Percentiles rank a stretch among this genome's conserved stretches.
phyloP scores from a whole-genome alignment of 108 stramenopile species.

The Skeletonema grethae region DNA sequence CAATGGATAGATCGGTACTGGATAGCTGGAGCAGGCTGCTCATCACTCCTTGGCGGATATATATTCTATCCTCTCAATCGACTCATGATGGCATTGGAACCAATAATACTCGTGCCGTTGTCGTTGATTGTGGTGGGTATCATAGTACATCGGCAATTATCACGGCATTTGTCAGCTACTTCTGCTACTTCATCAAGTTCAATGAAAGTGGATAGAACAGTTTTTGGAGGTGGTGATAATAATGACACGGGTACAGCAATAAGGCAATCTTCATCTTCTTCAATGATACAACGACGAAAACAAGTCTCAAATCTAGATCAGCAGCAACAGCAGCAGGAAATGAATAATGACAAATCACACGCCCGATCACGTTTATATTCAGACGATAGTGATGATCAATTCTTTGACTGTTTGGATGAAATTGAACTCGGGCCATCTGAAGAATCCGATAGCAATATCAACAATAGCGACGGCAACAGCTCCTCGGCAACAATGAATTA shows the following conservation, averaged over 20 bases:
- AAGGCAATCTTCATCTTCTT: constrained; percentile 5
- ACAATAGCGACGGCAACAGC: background rate
- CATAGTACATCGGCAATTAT: constrained; percentile 2
- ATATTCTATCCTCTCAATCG: constrained; percentile 24
- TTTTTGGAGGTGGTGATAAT: background rate
- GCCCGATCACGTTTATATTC: constrained; percentile 24
- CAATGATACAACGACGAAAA: constrained; percentile 19
- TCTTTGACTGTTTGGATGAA: constrained; percentile 43
- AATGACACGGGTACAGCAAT: background rate
- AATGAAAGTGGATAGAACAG: constrained; percentile 4
- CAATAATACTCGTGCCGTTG: constrained; percentile 2
- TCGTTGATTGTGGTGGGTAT: background rate
- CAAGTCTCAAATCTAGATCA: background rate
- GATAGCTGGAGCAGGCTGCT: constrained; percentile 20
- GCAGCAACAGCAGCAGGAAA: background rate
- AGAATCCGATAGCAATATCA: background rate
- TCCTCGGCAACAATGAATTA: background rate
- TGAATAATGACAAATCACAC: background rate
- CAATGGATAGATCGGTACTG: constrained; percentile 20
- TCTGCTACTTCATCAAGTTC: background rate
- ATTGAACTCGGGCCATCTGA: constrained; percentile 21
- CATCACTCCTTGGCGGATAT: constrained; percentile 22
- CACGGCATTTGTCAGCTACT: background rate
- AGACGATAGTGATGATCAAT: constrained; percentile 21
- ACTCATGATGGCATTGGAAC: constrained; percentile 8